phyloP scores from a whole-genome alignment of 495 filamentous ascomycete species.

The Hyaloscypha hepaticicola region DNA sequence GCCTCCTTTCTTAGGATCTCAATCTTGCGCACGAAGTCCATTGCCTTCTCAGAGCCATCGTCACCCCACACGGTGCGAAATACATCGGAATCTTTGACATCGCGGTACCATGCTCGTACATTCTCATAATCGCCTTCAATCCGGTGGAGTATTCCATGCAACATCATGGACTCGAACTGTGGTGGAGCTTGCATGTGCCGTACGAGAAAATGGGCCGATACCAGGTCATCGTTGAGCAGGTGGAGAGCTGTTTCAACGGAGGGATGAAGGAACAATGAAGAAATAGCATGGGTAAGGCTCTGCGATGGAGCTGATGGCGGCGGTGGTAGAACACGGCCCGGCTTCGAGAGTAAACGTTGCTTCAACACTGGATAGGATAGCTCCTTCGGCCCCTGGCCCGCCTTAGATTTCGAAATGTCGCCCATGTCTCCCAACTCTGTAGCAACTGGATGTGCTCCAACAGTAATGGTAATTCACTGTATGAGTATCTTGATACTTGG shows the following conservation, averaged over 20 bases:
- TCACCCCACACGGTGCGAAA: conserved; percentile 30
- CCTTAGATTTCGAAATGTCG: neutral
- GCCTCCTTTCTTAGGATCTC: conserved; percentile 4
- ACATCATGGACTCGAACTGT: conserved; percentile 44
- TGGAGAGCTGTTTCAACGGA: conserved; percentile 44
- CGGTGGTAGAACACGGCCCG: neutral
- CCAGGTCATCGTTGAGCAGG: conserved; percentile 44
- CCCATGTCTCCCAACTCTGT: neutral
- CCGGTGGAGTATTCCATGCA: conserved; percentile 44
- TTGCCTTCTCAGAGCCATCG: conserved; percentile 16
- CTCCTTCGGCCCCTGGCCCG: neutral
- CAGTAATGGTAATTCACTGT: neutral
- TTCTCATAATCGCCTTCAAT: conserved; percentile 49
- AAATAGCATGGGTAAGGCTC: conserved; percentile 34
- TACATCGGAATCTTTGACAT: conserved; percentile 37
- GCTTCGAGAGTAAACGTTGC: neutral
- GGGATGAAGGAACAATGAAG: conserved; percentile 40
- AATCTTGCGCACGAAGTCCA: conserved; percentile 1
- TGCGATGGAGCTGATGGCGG: neutral
- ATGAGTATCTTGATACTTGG: neutral
- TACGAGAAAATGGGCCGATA: conserved; percentile 44
- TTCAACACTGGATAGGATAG: neutral
- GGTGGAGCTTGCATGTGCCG: conserved; percentile 45
- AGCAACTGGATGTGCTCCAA: neutral
- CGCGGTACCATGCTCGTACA: conserved; percentile 41